Conservation (phyloP, 371 early-diverging fungal genomes). For the Circinella umbellata region DNA sequence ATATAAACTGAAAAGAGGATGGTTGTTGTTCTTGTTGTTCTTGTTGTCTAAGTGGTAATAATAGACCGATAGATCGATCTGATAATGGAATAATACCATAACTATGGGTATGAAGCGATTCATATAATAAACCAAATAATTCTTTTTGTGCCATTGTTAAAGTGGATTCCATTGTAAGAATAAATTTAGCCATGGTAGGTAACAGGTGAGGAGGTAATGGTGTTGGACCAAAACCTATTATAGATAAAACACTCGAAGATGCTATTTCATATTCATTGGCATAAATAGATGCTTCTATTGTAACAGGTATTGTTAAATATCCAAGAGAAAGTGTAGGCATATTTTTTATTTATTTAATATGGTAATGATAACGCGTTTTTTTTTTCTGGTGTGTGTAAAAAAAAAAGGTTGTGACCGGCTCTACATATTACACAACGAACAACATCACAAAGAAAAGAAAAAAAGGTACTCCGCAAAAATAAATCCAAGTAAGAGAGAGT, state of each 20-base stretch:
- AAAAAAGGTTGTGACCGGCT: neutral
- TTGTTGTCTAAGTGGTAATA: neutral
- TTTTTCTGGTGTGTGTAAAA: neutral
- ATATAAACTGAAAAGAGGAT: neutral
- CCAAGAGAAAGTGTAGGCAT: conserved; percentile 3
- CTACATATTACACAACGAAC: too few species aligned
- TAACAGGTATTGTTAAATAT: conserved; percentile 1
- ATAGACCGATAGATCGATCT: neutral
- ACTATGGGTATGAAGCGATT: neutral
- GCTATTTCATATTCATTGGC: neutral
- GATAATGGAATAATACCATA: conserved; percentile 5
- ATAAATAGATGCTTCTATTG: neutral
- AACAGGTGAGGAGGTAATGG: neutral
- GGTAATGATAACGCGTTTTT: too few species aligned
- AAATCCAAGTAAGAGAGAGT: neutral
- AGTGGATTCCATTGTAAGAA: neutral
- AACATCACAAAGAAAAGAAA: neutral
- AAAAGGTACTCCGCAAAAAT: neutral
- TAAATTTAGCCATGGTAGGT: neutral
- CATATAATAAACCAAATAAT: neutral
- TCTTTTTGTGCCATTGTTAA: neutral
- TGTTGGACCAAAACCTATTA: neutral
- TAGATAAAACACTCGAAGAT: neutral
- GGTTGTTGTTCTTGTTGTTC: neutral
- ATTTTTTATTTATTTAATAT: too few species aligned